phyloP scores from a whole-genome alignment of 495 filamentous ascomycete genomes.

The Ascodesmis nigricans region DNA sequence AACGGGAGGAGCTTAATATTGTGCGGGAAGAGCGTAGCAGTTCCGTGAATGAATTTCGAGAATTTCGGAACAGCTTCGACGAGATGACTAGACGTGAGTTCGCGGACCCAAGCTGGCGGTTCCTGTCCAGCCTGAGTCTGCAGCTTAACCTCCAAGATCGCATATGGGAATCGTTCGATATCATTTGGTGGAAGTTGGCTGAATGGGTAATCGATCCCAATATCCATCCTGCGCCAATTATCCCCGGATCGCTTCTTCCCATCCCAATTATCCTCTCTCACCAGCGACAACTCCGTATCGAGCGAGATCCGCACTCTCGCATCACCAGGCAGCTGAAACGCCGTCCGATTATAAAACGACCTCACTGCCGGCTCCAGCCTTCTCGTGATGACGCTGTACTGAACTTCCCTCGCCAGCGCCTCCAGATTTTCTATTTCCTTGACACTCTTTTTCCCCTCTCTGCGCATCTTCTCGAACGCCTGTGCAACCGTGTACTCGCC shows the following conservation, averaged over 20 bases:
- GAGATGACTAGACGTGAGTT: constrained; percentile 74
- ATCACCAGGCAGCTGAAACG: constrained; percentile 92
- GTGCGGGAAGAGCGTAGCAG: constrained; percentile 62
- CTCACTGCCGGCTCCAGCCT: constrained; percentile 67
- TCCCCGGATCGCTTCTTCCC: constrained; percentile 50
- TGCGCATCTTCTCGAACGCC: constrained; percentile 83
- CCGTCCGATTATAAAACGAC: constrained; percentile 92
- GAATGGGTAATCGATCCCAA: constrained; percentile 91
- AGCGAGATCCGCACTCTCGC: constrained; percentile 90
- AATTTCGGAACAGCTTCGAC: constrained; percentile 98
- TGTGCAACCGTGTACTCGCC: constrained; percentile 61
- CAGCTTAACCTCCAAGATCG: constrained; percentile 89
- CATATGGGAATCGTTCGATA: constrained; percentile 81
- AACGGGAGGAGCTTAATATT: constrained; percentile 80
- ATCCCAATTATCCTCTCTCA: constrained; percentile 85
- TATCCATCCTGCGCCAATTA: constrained; percentile 95
- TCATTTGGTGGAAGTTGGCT: constrained; percentile 67
- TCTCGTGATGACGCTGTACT: constrained; percentile 73
- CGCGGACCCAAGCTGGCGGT: constrained; percentile 86
- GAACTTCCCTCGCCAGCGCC: constrained; percentile 71
- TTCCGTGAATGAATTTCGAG: constrained; percentile 97
- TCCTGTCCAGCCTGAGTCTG: constrained; percentile 96
- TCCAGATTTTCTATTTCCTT: constrained; percentile 79
- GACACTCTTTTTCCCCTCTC: constrained; percentile 76
- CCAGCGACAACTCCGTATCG: constrained; percentile 86